Evolutionary conservation across 2,329 filamentous ascomycete species (phyloP).

Genomic region (Alternaria hordeiaustralica): DNA sequence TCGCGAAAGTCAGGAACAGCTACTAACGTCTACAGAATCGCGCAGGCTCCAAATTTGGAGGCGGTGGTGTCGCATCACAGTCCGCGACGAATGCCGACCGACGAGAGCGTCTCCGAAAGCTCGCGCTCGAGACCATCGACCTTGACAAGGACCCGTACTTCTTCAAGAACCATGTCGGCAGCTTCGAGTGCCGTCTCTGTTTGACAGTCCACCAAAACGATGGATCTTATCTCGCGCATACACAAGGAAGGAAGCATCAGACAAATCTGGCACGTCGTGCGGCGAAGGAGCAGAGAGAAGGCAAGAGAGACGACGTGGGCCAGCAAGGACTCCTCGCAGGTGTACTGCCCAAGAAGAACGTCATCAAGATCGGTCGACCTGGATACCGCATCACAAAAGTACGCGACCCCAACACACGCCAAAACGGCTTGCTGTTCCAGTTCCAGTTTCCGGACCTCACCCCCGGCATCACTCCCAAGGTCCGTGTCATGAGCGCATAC

Average conservation of each 20-base stretch:
- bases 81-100: conserved; percentile 96
- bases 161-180: conserved; percentile 99
- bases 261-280: conserved; percentile 95
- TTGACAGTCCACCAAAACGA: conserved; percentile 99
- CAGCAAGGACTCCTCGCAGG: conserved; percentile 78
- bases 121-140: conserved; percentile 98
- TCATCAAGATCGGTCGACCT: conserved; percentile 93
- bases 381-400: conserved; percentile 99
- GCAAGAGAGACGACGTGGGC: conserved; percentile 71
- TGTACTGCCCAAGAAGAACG: conserved; percentile 73
- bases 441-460: conserved; percentile 93
- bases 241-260: conserved; percentile 98
- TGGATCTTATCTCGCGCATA: conserved; percentile 97
- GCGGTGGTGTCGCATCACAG: conserved; percentile 92
- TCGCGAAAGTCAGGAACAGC: conserved; percentile 5
- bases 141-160: conserved; percentile 99
- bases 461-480: conserved; percentile 75
- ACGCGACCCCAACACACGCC: conserved; percentile 83
- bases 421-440: conserved; percentile 93
- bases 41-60: conserved; percentile 96
- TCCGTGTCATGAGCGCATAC: conserved; percentile 97
- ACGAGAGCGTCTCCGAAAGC: conserved; percentile 94
- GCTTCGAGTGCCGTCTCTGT: conserved; percentile 96
- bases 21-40: conserved; percentile 69
- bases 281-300: conserved; percentile 93